Base-by-base conservation (phyloP, 2,329 filamentous ascomycete genomes). In the Fusarium buxicola region DNA sequence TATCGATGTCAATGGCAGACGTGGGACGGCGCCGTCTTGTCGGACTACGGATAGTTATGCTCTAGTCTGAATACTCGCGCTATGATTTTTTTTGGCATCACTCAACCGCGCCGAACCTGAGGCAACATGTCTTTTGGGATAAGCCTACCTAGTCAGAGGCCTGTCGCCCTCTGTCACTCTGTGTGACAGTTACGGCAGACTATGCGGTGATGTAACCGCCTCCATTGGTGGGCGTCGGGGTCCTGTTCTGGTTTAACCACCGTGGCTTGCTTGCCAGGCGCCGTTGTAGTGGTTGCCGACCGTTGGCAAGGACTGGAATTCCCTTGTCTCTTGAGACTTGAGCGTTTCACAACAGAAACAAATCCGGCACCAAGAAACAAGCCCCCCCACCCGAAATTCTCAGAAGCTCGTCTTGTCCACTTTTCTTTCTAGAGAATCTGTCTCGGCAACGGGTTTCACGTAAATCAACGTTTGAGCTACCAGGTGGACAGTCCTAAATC, bases 281-380 rank as follows among this genome's bases (percentile, higher is more conserved):
- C 44, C 36, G 44, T 50, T 55, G 18, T 25, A 35, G 27, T 38
- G 52, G 31, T 31, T 13, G 32, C 52, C 27, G 36, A 46, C 60
- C 39, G 50, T 64, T 65, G 25, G n/a, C 36, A 49, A 21, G 28
- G n/a, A 13, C 21, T 24, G 41, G 59, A n/a, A 27, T 31, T 34
- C 21, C 46, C 45, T 60, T 64, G 49, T 53, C 41, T 63, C 59
- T 64, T 57, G 60, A 61, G 55, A 51, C 49, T 47, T 60, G 35
- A 58, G 41, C 28, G 68, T 71, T 71, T 70, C 66, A 70, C 53
- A 67, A 56, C 46, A 56, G 44, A 58, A 57, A 66, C 60, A 53
- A 60, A 64, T 48, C 44, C 40, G 52, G 55, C 43, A 56, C 55
- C 55, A 67, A 59, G 55, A 55, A 57, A 53, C 36, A 53, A 44